Percentiles rank a stretch among this genome's conserved stretches.
These are phyloP conservation scores for Apophysomyces sp. DNA, from an alignment of 371 early-diverging fungal genomes.

Conservation along the genomic window DNA sequence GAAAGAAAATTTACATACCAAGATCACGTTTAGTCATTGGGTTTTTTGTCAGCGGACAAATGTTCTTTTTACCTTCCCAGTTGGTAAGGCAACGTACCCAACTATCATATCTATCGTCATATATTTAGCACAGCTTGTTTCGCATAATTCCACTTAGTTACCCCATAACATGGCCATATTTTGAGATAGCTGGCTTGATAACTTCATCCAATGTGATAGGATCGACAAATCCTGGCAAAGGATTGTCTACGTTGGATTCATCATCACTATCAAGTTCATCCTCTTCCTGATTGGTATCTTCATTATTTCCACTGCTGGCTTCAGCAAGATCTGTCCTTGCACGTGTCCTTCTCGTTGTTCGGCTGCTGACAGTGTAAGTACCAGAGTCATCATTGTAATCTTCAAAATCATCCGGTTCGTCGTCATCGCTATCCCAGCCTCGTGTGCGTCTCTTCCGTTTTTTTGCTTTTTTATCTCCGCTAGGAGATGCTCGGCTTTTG, in stretches of 20 bases:
- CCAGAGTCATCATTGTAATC: constrained; percentile 59
- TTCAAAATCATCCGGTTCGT: constrained; percentile 52
- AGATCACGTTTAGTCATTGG: constrained; percentile 89
- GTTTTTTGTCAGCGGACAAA: constrained; percentile 93
- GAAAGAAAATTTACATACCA: constrained; percentile 22
- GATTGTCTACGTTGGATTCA: constrained; percentile 61
- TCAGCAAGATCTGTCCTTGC: constrained; percentile 6
- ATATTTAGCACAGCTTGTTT: background rate
- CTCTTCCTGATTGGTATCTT: constrained; percentile 23
- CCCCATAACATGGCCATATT: constrained; percentile 95
- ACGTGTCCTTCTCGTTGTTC: constrained; percentile 20
- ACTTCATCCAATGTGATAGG: constrained; percentile 93
- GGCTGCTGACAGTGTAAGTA: constrained; percentile 49
- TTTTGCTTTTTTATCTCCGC: constrained; percentile 16
- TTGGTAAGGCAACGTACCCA: constrained; percentile 91
- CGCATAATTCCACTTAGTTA: constrained; percentile 20
- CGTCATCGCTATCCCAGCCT: constrained; percentile 37
- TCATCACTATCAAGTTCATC: constrained; percentile 31
- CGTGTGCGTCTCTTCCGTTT: constrained; percentile 25
- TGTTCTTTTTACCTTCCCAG: constrained; percentile 78
- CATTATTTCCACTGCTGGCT: constrained; percentile 3
- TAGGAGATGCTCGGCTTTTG: constrained; percentile 7
- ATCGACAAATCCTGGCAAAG: constrained; percentile 89
- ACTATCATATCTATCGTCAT: constrained; percentile 65
- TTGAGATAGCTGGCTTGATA: constrained; percentile 91